These are phyloP conservation scores for Recurvomyces mirabilis DNA, from an alignment of 495 filamentous ascomycete species.

Conservation along the genomic window DNA sequence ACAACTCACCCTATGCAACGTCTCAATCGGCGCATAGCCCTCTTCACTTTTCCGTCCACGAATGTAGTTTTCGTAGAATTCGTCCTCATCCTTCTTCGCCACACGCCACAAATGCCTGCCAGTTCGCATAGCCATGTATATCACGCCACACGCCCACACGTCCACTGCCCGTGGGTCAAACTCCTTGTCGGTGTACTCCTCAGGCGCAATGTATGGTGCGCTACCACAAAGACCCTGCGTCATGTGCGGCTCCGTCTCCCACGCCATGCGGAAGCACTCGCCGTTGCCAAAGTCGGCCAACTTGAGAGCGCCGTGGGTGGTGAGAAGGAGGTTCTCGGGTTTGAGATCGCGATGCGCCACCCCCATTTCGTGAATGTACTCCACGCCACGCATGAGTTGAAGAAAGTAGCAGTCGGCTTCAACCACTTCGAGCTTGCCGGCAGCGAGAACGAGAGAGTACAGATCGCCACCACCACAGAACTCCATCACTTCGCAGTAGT, in stretches of 20 bases:
- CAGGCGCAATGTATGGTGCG: slow-evolving; percentile 93
- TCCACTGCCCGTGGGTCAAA: slow-evolving; percentile 96
- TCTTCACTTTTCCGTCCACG: slow-evolving; percentile 85
- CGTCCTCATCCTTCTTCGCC: slow-evolving; percentile 89
- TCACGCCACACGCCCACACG: slow-evolving; percentile 95
- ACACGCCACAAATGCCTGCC: slow-evolving; percentile 93
- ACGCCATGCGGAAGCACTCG: slow-evolving; percentile 99
- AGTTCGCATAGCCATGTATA: slow-evolving; percentile 99
- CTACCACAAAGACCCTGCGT: slow-evolving; percentile 92
- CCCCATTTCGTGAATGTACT: slow-evolving; percentile 99
- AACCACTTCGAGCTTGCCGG: slow-evolving; percentile 80
- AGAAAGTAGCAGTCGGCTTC: slow-evolving; percentile 99
- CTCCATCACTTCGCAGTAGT: slow-evolving; percentile 99
- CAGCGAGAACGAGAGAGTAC: slow-evolving; percentile 85
- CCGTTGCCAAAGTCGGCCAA: slow-evolving; percentile 99
- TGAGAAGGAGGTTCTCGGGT: slow-evolving; percentile 91
- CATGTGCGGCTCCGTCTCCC: slow-evolving; percentile 98
- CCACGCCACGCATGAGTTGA: slow-evolving; percentile 97
- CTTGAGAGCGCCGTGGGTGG: slow-evolving; percentile 86
- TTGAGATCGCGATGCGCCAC: slow-evolving; percentile 96
- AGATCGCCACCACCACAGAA: slow-evolving; percentile 95
- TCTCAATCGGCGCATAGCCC: slow-evolving; percentile 93
- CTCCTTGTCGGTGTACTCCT: slow-evolving; percentile 89
- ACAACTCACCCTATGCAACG: slow-evolving; percentile 81
- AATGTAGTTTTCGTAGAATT: slow-evolving; percentile 89